Base-by-base conservation (phyloP, 2,329 filamentous ascomycete genomes). In the Alternaria alternata region DNA sequence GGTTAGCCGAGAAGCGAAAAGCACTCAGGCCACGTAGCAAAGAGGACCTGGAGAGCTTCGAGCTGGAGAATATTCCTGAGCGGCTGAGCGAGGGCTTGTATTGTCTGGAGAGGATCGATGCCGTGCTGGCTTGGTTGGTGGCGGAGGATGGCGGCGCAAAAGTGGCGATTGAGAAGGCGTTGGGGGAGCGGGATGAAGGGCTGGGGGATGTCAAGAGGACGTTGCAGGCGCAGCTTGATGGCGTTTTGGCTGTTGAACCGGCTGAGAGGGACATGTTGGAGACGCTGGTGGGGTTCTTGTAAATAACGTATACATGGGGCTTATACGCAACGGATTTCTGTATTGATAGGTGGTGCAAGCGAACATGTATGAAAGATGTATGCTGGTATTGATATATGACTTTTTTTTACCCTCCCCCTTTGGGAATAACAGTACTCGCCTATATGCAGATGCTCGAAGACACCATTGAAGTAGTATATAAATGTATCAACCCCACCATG, bases 121-220 rank as follows among this genome's bases (percentile, higher is more conserved):
- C 93, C 0, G 87, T 95, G 30, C 79, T 99, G 30, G 92, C 94
- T 12, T 99, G 95, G 95, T 84, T 98, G 32, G 85, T 93, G 7
- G 95, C 94, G 0, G 95, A 99, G 79, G 95, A 99, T 71, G 84
- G 84, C 34, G 93, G 92, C 0, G 91, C 92, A 1, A 87, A 84
- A 69, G 83, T 80, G 57, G 90, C 85, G 69, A 88, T 97, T 32
- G 78, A 83, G 51, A 80, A 83, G 22, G 78, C 91, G 4, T 80
- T 97, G 41, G 87, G 85, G 1, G 89, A 92, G 61, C 84, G 86
- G 20, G 91, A 91, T 66, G 89, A 92, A 73, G 82, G 83, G 7
- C 73, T 96, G 18, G 81, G 75, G 4, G 82, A 88, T 16, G 79
- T 98, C 22, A 88, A 84, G 67, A 79, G 73, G 18, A 93, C 92